Percentiles rank a stretch among this genome's conserved stretches.
These are phyloP conservation scores for Podosphaera xanthii DNA, from an alignment of 2,329 filamentous ascomycete genomes.

Conservation along the genomic window DNA sequence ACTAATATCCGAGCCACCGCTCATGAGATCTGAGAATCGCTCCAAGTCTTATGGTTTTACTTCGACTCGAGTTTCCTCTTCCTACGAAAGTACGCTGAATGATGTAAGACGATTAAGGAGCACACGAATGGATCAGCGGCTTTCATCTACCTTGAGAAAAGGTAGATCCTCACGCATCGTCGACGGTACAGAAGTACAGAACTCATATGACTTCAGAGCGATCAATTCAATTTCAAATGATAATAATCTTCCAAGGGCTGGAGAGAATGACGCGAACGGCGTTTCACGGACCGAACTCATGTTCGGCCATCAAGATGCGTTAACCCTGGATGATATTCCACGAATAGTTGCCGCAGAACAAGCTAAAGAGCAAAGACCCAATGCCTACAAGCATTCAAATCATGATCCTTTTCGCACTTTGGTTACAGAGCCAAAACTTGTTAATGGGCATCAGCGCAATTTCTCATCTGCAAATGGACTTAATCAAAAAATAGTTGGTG, in stretches of 20 bases:
- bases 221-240: constrained; percentile 29
- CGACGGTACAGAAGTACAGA: constrained; percentile 54
- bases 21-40: constrained; percentile 40
- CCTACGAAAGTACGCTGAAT: constrained; percentile 86
- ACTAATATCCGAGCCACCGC: constrained; percentile 26
- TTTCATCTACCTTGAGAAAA: constrained; percentile 81
- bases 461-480: constrained; percentile 33
- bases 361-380: constrained; percentile 69
- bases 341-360: constrained; percentile 90
- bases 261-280: constrained; percentile 48
- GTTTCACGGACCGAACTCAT: constrained; percentile 57
- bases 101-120: constrained; percentile 83
- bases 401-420: constrained; percentile 39
- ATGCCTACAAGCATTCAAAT: constrained; percentile 53
- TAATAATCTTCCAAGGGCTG: constrained; percentile 52
- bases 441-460: constrained; percentile 46
- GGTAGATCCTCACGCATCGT: constrained; percentile 81
- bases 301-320: constrained; percentile 72
- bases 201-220: constrained; percentile 43
- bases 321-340: constrained; percentile 89
- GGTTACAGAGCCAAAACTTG: constrained; percentile 37
- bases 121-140: constrained; percentile 77
- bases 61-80: constrained; percentile 39
- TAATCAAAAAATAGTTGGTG: constrained; percentile 22
- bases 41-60: constrained; percentile 53